Conservation (phyloP, 164 flowering plant species). For the Nelumbo lutea region DNA sequence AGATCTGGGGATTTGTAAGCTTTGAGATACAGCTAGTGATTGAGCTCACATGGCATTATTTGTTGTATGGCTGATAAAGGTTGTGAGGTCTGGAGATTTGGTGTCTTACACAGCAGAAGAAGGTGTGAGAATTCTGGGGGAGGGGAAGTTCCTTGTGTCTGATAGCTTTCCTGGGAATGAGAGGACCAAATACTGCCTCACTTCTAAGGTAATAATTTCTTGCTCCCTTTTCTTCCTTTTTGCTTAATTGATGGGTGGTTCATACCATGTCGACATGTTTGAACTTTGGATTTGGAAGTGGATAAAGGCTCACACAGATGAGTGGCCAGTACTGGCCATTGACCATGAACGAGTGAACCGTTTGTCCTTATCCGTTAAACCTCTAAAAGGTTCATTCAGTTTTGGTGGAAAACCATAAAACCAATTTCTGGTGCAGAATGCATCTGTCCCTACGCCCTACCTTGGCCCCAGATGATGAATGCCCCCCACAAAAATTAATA, state of each 20-base stretch:
- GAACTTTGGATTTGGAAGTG: too few relatives aligned
- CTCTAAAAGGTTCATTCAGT: too few relatives aligned
- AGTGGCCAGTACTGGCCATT: too few relatives aligned
- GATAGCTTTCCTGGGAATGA: conserved; percentile 99
- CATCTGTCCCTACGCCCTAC: too few relatives aligned
- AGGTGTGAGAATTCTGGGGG: conserved; percentile 91
- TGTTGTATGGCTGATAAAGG: conserved; percentile 38
- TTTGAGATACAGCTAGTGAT: neutral
- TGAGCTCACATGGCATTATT: neutral
- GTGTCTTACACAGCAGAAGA: conserved; percentile 92
- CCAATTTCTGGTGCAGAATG: too few relatives aligned
- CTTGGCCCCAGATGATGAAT: too few relatives aligned
- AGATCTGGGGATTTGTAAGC: neutral
- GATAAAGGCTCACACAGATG: too few relatives aligned
- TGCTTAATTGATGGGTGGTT: neutral
- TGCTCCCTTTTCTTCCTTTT: neutral
- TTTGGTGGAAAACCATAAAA: too few relatives aligned
- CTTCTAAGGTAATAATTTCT: conserved; percentile 66
- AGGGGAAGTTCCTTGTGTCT: conserved; percentile 79
- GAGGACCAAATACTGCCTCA: conserved; percentile 88
- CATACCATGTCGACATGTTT: too few relatives aligned
- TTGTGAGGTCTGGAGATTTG: conserved; percentile 95
- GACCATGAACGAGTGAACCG: too few relatives aligned
- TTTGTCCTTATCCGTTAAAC: too few relatives aligned
- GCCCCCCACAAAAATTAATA: too few relatives aligned